Evolutionary conservation across 306 rosid species (phyloP), one percentile per base, ranked within the genome.

Genomic region (Castanopsis chinensis): DNA sequence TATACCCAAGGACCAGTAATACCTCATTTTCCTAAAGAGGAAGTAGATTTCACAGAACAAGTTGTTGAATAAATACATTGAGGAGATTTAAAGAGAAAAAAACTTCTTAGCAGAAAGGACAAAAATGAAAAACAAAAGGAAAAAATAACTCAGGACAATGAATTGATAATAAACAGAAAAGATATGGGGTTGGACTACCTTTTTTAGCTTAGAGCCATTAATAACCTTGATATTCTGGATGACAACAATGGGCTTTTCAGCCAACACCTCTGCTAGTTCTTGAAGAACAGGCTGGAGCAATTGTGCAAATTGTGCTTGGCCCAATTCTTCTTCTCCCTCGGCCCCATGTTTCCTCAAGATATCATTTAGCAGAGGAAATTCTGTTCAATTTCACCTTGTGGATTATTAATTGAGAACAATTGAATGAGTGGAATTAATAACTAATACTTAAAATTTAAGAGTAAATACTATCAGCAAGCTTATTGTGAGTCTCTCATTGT

Each of bases 281-380:
- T 95, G 97, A 73, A 95, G 88, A 78, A 95, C 90, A 73, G 83
- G 80, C 85, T 95, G 99, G 80, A 95, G 93, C 68, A 93, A 87
- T 79, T 89, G 89, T 12, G 99, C 99, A 87, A 93, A 95, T 73
- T 95, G 99, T 74, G 97, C 98, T 85, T 93, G 99, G 58, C 99
- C 98, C 87, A 95, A 78, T 78, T 91, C 91, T 79, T 88, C 92
- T 71, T 88, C 88, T 30, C 93, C 95, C 77, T 91, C 88, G 5
- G 82, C 92, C 69, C 84, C 89, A 37, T 92, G 90, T 78, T 91
- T 95, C 27, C 64, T 83, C 88, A 95, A 80, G 79, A 95, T 85
- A 68, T 90, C 91, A 65, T 90, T 85, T 69, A 93, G 75, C 83
- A 69, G 85, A 81, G 96, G 92, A 88, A 86, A 91, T 71, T 89